Conservation (phyloP, 108 stramenopile species). For the Pseudonitzschia pungens region DNA sequence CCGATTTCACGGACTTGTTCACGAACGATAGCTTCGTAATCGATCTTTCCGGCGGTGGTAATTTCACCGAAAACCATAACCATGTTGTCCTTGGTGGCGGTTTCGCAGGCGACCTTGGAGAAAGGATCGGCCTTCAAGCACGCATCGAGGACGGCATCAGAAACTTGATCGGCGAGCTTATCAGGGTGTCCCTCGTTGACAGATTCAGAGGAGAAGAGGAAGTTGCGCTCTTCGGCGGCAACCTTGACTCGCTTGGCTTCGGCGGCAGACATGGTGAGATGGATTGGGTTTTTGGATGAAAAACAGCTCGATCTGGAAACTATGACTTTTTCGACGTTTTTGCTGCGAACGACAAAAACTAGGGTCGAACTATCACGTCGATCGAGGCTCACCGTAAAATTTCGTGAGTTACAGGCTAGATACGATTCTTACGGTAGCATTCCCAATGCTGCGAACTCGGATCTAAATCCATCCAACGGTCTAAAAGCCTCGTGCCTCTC, state of each 20-base stretch:
- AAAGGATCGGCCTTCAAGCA: constrained; percentile 92
- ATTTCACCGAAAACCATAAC: constrained; percentile 99
- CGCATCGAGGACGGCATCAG: constrained; percentile 96
- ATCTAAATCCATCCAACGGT: no score
- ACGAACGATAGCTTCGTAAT: constrained; percentile 96
- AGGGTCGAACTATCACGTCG: not conserved
- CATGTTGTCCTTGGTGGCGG: constrained; percentile 99
- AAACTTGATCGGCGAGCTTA: constrained; percentile 95
- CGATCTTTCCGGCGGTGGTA: constrained; percentile 93
- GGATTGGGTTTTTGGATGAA: not conserved
- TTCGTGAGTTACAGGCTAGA: no score
- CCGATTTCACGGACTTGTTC: constrained; percentile 96
- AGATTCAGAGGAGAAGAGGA: constrained; percentile 91
- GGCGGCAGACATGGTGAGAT: not conserved
- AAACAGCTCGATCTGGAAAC: not conserved
- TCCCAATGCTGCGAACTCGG: no score
- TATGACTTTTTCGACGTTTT: not conserved
- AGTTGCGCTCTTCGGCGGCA: constrained; percentile 68
- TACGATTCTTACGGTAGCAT: no score
- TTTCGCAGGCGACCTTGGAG: constrained; percentile 97
- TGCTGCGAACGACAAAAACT: not conserved
- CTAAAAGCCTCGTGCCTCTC: no score
- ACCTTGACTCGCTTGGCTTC: constrained; percentile 16
- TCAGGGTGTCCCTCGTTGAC: constrained; percentile 98
- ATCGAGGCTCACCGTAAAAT: no score